Base-by-base conservation (phyloP, 306 rosid species). In the Macrotyloma uniflorum region DNA sequence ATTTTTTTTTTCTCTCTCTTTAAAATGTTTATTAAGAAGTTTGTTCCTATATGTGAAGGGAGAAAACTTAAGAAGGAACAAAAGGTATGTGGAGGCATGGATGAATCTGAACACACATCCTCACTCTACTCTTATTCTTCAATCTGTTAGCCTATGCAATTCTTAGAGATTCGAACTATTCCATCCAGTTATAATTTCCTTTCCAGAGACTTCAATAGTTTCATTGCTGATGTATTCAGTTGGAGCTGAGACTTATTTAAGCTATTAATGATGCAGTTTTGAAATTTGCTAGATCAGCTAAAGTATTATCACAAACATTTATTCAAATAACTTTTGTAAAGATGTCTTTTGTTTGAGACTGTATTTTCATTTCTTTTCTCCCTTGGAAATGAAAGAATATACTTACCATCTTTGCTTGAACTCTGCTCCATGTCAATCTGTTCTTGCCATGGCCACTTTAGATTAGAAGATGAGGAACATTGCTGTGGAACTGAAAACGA, bases 401-500 rank as follows among this genome's bases (percentile, higher is more conserved):
- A 53, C 85, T 77, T 74, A 90, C 95, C 84, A 64, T 87, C 83
- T 84, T 87, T 84, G 79, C 83, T 79, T 66, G 89, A 84, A 80
- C 83, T 80, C 77, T 85, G 87, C 36, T 84, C 90, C 86, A 79
- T 64, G 79, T 89, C 91, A 57, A 30, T 70, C 78, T 74, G 80
- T 51, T 83, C 93, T 78, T 86, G 87, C 89, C 88, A 75, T 19
- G 90, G 74, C 79, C 76, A 70, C 75, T 65, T 87, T 43, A 79
- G 40, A 51, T 80, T 90, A 30, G 92, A 88, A 67, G 95, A 92
- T 67, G 91, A 79, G 30, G 89, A 87, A 50, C 74, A 87, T 67
- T 85, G 86, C 50, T 89, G 97, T 4, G 97, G 98, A 81, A 95
- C 97, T 40, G 87, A 88, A 89, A 92, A 92, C 24, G 93, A 79